Evolutionary conservation across 2,329 filamentous ascomycete species (phyloP), one percentile per base, ranked within the genome.

Genomic region (Knoxdaviesia capensis): DNA sequence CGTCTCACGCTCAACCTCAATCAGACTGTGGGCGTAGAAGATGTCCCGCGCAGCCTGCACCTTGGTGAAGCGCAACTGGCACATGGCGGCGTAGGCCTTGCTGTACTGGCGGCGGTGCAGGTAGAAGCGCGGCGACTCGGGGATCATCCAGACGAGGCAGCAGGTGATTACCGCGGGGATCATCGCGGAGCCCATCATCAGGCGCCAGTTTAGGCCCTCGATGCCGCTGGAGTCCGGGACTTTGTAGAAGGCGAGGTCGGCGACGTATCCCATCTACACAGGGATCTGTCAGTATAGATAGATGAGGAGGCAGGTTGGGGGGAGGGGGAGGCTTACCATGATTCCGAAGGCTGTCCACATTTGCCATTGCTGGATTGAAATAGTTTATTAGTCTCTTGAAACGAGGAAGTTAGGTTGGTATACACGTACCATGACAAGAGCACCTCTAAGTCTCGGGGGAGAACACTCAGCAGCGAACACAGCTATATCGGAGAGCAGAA

Each of bases 381-480:
- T 20, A 20, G 20, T 3, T 20, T 20, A 20, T 20, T 20, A 20
- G 20, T 20, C 20, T 20, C 20, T 20, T 20, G 20, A 3, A 20
- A 2, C 20, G 20, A 20, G 20, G 20, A 20, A 3, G 20, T 20
- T 20, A 3, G 20, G 20, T 20, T 20, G 20, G 20, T 20, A 20
- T 20, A 31, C 8, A 8, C 34, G 32, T 42, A 42, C 40, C 79
- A 85, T 85, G 33, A 81, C 77, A 5, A 84, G 60, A 1, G 75
- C 77, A 41, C 77, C 77, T 44, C 77, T 69, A 38, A 81, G 71
- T 36, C 56, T 58, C 0, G 76, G 70, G 0, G 77, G 77, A 0
- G 74, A 69, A 35, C 68, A 77, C 54, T 83, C 78, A 3, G 78
- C 78, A 1, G 76, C 74, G 47, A 80, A 81, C 34, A 83, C 72